These are phyloP conservation scores for Phytomonas sp. DNA, from an alignment of 208 protist species.

Conservation along the genomic window DNA sequence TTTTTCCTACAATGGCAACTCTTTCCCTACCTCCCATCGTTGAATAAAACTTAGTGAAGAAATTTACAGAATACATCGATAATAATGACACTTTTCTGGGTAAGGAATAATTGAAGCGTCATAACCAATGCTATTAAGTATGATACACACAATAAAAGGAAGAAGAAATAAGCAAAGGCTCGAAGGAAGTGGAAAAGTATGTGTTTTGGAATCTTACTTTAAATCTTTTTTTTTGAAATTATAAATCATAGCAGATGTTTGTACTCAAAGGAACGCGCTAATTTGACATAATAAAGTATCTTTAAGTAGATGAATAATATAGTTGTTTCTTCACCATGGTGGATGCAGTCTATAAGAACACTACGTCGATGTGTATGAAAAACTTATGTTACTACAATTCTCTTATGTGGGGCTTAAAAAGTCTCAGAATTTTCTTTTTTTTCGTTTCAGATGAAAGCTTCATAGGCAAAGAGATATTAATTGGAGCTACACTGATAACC, in stretches of 20 bases:
- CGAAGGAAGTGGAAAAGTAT: constrained; percentile 1
- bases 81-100: background rate
- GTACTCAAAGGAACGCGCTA: background rate
- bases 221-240: constrained; percentile 5
- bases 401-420: constrained; percentile 3
- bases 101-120: background rate
- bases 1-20: background rate
- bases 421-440: background rate
- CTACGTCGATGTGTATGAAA: background rate
- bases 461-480: background rate
- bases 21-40: background rate
- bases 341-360: background rate
- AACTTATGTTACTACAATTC: background rate
- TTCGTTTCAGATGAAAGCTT: constrained; percentile 4
- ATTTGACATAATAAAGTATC: constrained; percentile 14
- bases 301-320: no score
- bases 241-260: background rate
- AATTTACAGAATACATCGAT: background rate
- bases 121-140: constrained; percentile 2
- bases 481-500: background rate
- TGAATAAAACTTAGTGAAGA: background rate
- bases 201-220: constrained; percentile 7
- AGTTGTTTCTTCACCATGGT: background rate
- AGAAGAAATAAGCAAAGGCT: constrained; percentile 1
- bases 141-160: background rate